Evolutionary conservation across 2,329 filamentous ascomycete species (phyloP).

Genomic region (Ceratocystis huliohia): DNA sequence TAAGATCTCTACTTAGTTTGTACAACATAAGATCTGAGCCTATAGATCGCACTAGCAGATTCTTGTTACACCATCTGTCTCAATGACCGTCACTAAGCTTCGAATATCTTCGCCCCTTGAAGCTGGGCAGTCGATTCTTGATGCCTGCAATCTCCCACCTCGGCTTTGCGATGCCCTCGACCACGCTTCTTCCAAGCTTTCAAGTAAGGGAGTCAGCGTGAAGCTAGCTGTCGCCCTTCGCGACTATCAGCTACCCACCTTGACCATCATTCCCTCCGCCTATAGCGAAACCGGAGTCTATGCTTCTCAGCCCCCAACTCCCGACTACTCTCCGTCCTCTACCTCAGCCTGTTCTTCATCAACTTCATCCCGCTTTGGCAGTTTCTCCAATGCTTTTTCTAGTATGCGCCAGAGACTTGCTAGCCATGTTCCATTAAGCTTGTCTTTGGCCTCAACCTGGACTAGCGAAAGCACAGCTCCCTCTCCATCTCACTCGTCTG

Average conservation of each 20-base stretch:
- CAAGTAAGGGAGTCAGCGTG: conserved; percentile 42
- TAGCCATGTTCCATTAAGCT: background rate
- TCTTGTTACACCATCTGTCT: conserved; percentile 18
- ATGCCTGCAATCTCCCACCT: conserved; percentile 45
- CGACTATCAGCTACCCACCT: conserved; percentile 39
- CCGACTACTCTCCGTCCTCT: conserved; percentile 26
- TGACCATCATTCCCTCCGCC: conserved; percentile 16
- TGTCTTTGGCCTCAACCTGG: conserved; percentile 10
- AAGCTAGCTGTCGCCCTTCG: conserved; percentile 46
- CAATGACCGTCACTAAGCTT: conserved; percentile 38
- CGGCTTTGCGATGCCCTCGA: conserved; percentile 43
- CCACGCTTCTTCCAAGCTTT: conserved; percentile 43
- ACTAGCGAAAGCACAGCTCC: conserved; percentile 2
- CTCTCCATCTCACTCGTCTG: conserved; percentile 24
- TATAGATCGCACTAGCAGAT: background rate
- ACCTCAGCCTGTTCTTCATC: conserved; percentile 18
- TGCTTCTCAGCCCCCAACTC: conserved; percentile 24
- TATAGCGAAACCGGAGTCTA: conserved; percentile 11
- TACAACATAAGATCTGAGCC: conserved; percentile 16
- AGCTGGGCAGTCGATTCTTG: conserved; percentile 47
- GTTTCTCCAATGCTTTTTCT: conserved; percentile 26
- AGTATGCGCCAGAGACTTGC: conserved; percentile 27
- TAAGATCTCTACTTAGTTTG: conserved; percentile 8
- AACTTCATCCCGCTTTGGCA: conserved; percentile 26
- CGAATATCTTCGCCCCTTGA: conserved; percentile 51